Conservation (phyloP, 23 red algal genomes). For the Pyropia haitanensis region DNA sequence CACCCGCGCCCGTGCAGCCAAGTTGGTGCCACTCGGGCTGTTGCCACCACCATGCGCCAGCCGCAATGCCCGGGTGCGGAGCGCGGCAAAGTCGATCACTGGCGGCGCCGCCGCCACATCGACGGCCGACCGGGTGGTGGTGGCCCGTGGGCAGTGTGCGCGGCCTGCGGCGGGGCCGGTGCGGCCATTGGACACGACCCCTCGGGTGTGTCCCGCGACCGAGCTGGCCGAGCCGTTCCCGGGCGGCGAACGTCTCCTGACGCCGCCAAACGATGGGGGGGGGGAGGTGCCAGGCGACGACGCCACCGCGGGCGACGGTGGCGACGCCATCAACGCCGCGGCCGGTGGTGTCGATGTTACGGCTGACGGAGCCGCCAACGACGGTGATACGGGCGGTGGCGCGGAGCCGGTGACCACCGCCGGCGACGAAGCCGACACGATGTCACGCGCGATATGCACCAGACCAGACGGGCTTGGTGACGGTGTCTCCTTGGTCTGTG, state of each 20-base stretch:
- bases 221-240: not conserved
- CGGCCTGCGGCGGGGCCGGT: too few species aligned
- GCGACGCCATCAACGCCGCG: not conserved
- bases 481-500: not conserved
- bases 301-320: not conserved
- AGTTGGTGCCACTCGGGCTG: not conserved
- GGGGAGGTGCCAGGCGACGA: not conserved
- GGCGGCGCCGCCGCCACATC: too few species aligned
- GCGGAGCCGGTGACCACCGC: not conserved
- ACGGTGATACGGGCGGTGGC: not conserved
- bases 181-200: too few species aligned
- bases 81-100: too few species aligned
- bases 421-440: not conserved
- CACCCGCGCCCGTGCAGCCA: not conserved
- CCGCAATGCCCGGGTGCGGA: too few species aligned
- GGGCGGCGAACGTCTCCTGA: not conserved
- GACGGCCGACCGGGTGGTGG: too few species aligned
- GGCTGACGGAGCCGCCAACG: not conserved
- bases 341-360: not conserved
- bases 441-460: slow-evolving; percentile 1
- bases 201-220: not conserved
- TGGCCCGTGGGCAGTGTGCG: too few species aligned
- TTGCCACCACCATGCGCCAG: too few species aligned
- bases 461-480: not conserved
- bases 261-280: not conserved